These are phyloP conservation scores for Pseudopyricularia cyperi DNA, from an alignment of 2,329 filamentous ascomycete species.

Conservation along the genomic window DNA sequence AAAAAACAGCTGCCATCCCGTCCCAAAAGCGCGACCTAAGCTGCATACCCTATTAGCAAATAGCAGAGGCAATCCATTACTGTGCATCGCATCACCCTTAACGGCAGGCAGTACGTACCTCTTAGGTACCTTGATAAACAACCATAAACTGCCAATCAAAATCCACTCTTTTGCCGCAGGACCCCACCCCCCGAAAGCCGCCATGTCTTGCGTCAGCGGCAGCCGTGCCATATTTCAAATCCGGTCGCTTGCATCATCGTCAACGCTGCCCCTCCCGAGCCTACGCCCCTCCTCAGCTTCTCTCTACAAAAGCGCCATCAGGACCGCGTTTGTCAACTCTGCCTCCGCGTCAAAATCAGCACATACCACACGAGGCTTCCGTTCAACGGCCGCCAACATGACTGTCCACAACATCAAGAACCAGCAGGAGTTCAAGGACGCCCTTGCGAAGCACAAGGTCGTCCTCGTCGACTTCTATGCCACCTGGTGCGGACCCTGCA, in stretches of 20 bases:
- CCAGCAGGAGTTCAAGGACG: conserved; percentile 18
- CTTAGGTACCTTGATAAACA: too few species aligned
- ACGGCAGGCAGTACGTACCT: too few species aligned
- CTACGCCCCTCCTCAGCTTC: not conserved
- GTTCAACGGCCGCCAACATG: conserved; percentile 26
- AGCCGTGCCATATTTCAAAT: not conserved
- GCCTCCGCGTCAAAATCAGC: not conserved
- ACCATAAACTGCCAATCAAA: not conserved
- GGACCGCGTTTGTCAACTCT: not conserved
- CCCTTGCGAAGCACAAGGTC: conserved; percentile 25
- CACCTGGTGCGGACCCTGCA: conserved; percentile 91
- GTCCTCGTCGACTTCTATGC: conserved; percentile 82
- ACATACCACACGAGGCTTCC: conserved; percentile 13
- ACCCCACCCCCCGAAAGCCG: not conserved
- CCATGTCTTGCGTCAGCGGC: not conserved
- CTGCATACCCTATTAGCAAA: too few species aligned
- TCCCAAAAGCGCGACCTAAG: too few species aligned
- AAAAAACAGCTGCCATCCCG: too few species aligned
- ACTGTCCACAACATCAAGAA: conserved; percentile 24
- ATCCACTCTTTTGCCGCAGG: not conserved
- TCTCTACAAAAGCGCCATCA: not conserved
- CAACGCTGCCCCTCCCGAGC: not conserved
- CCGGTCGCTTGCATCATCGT: not conserved
- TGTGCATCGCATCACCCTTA: too few species aligned
- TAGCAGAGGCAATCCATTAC: too few species aligned